Percentiles rank a stretch among this genome's conserved stretches.
Evolutionary conservation across 208 protist species (phyloP).

Genomic region (Leishmania braziliensis): DNA sequence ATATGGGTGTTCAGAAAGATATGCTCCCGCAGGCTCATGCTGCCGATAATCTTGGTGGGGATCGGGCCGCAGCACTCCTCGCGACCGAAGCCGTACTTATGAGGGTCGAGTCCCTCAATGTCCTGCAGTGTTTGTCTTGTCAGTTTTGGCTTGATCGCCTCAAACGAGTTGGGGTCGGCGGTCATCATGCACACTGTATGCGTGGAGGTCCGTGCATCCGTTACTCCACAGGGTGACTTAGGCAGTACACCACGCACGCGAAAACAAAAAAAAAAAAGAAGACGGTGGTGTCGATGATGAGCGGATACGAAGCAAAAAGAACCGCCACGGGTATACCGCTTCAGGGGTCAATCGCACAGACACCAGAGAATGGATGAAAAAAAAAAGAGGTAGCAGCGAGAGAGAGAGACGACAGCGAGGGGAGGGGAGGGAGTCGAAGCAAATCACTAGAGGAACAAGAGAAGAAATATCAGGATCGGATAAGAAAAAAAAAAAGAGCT

Average conservation of each 20-base stretch:
- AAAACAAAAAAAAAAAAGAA: background rate
- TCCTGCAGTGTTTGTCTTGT: constrained; percentile 69
- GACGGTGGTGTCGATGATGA: background rate
- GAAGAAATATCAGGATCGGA: background rate
- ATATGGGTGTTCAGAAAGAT: constrained; percentile 75
- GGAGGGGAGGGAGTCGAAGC: background rate
- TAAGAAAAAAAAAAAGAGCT: background rate
- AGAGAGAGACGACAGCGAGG: background rate
- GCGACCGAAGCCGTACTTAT: constrained; percentile 75
- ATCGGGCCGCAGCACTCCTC: constrained; percentile 86
- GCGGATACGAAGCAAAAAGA: background rate
- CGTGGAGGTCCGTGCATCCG: background rate
- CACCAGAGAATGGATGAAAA: background rate
- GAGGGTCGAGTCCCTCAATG: constrained; percentile 87
- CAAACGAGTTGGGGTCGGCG: constrained; percentile 54
- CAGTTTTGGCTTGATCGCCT: constrained; percentile 58
- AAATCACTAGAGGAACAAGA: background rate
- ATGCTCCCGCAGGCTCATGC: constrained; percentile 83
- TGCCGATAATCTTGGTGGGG: constrained; percentile 66
- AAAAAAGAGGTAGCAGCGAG: background rate
- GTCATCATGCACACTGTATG: background rate
- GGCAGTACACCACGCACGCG: background rate
- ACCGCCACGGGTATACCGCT: background rate
- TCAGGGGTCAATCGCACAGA: background rate
- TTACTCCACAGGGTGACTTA: background rate